Evolutionary conservation across 2,329 filamentous ascomycete genomes (phyloP).

Genomic region (Fusarium sacchari): DNA sequence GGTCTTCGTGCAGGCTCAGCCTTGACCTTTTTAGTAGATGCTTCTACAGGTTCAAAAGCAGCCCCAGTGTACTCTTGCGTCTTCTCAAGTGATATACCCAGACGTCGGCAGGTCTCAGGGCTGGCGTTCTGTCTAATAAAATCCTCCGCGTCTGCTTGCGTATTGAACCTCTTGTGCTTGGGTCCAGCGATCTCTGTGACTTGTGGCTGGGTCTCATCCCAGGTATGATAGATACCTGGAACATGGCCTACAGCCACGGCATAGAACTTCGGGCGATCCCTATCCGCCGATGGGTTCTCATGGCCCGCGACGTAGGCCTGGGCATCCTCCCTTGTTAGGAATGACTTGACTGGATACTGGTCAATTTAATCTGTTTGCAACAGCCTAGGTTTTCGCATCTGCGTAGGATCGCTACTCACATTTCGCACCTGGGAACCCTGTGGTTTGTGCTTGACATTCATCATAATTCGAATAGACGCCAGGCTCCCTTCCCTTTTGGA

Average conservation of each 20-base stretch:
- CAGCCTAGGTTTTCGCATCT: not conserved
- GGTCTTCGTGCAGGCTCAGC: slow-evolving; percentile 40
- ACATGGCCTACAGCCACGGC: slow-evolving; percentile 68
- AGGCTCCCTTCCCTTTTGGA: slow-evolving; percentile 64
- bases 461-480: slow-evolving; percentile 71
- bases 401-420: slow-evolving; percentile 64
- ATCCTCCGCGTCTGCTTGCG: slow-evolving; percentile 76
- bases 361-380: slow-evolving; percentile 11
- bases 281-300: slow-evolving; percentile 50
- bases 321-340: slow-evolving; percentile 78
- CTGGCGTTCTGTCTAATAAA: slow-evolving; percentile 71
- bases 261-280: slow-evolving; percentile 63
- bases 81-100: slow-evolving; percentile 47
- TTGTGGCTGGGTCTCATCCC: slow-evolving; percentile 77
- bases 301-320: slow-evolving; percentile 77
- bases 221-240: slow-evolving; percentile 70
- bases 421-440: slow-evolving; percentile 70
- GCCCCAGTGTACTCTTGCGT: slow-evolving; percentile 1
- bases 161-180: slow-evolving; percentile 76
- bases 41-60: slow-evolving; percentile 30
- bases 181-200: slow-evolving; percentile 78
- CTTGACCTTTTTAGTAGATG: slow-evolving; percentile 39
- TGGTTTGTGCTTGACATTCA: slow-evolving; percentile 70
- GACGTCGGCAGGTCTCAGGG: slow-evolving; percentile 54
- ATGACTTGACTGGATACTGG: slow-evolving; percentile 76